Conservation (phyloP, 1,139 yeast species). For the Suhomyces terraborum region DNA sequence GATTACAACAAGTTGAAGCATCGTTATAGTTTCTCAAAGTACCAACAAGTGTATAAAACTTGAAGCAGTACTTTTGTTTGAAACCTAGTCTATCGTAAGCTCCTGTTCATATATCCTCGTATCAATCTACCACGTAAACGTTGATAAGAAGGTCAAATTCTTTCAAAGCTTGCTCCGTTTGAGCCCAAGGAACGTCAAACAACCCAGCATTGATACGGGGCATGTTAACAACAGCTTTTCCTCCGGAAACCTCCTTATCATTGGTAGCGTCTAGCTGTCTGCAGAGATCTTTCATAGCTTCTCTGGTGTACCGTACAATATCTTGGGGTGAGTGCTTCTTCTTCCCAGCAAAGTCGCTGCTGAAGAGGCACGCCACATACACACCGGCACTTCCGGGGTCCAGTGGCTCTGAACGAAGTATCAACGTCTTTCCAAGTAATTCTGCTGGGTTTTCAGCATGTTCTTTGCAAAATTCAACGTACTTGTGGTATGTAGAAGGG, state of each 20-base stretch:
- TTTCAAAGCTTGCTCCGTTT: conserved; percentile 56
- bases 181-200: conserved; percentile 76
- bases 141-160: conserved; percentile 31
- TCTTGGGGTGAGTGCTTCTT: conserved; percentile 27
- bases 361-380: conserved; percentile 65
- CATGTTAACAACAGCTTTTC: conserved; percentile 48
- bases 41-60: too few relatives aligned
- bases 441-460: conserved; percentile 27
- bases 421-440: conserved; percentile 56
- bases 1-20: too few relatives aligned
- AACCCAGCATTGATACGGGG: conserved; percentile 83
- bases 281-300: conserved; percentile 49
- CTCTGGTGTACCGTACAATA: conserved; percentile 51
- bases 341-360: conserved; percentile 52
- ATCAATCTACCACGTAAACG: conserved; percentile 40
- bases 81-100: too few relatives aligned
- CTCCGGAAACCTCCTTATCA: conserved; percentile 20
- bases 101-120: too few relatives aligned
- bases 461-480: conserved; percentile 50
- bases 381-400: conserved; percentile 34
- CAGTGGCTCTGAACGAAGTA: conserved; percentile 39
- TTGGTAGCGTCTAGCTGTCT: conserved; percentile 33
- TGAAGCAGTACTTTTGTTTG: too few relatives aligned
- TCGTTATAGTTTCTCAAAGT: too few relatives aligned
- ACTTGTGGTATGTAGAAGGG: conserved; percentile 52